Evolutionary conservation across 768 basidiomycete species (phyloP), one percentile per base, ranked within the genome.

Genomic region (Xerocomellus amylosporus): DNA sequence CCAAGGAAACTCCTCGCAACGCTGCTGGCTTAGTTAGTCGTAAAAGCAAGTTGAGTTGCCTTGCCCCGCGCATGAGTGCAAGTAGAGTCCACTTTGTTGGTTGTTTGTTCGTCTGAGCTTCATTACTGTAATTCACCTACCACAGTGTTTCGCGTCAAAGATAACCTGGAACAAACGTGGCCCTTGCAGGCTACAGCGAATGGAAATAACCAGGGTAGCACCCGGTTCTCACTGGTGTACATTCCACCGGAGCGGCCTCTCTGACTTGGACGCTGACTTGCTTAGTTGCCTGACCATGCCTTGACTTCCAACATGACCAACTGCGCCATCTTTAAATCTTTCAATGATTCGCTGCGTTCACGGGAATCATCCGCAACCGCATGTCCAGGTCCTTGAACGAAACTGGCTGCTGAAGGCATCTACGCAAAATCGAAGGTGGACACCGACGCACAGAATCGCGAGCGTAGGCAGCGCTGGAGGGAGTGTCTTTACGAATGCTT

Each of bases 391-490:
- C 66, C 36, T 55, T 53, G 50, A 59, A 63, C 38, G 26, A 55
- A 42, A 59, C n/a, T n/a, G n/a, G n/a, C n/a, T n/a, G n/a, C n/a
- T n/a, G n/a, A n/a, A n/a, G n/a, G 79, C 5, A 76, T 81, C 30
- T 81, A 81, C 49, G 56, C 67, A 31, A 48, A 59, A 40, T 55
- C 63, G 31, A 65, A 68, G 49, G 50, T 55, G 22, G 66, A 60
- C 53, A 60, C 70, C 1, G 75, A 74, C 36, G 71, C 71, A 42
- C 73, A 76, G 57, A 71, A 73, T 20, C 68, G 55, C 37, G 73
- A 77, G 31, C 69, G 72, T 47, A 66, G 81, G 49, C 71, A 64
- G 49, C 68, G 69, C 38, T 81, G 79, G 76, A 75, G 56, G 79
- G 76, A 75, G 56, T 72, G 65, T 50, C 72, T 77, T 24, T 80